Evolutionary conservation across 208 protist genomes (phyloP), one percentile per base, ranked within the genome.

Genomic region (Trichomonas gallinae): DNA sequence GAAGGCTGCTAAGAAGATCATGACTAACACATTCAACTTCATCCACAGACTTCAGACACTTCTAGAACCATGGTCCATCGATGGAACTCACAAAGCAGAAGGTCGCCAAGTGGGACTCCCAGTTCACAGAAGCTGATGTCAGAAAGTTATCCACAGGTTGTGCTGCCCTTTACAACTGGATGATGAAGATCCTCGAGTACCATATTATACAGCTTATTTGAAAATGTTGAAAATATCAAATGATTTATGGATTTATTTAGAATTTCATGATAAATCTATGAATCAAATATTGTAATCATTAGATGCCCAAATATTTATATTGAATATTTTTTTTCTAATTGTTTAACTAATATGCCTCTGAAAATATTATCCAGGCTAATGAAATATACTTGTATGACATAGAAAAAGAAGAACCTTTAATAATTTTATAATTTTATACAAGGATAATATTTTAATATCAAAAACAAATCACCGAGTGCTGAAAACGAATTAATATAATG

Each of bases 1-100:
- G 99, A 98, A 98, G 63, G 98, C 98, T 51, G 98, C 98, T 97
- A 99, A 99, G 98, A 99, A 98, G 96, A 98, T 99, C 98, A 99
- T 99, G 99, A 98, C 98, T 97, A 98, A 99, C 96, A 98, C 99
- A 58, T 98, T 98, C 97, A 97, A 98, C 96, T 99, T 99, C 97
- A 97, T 99, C 38, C 97, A 98, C 23, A 98, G 98, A 85, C 97
- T 99, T 88, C 97, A 98, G 63, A 96, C 44, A 36, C 97, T 97
- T 96, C 96, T 97, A 49, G 96, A 46, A 34, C 3, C 26, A 36
- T 82, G 98, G 99, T 81, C 98, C 99, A 49, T 98, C 98, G 26
- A 99, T 58, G 40, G 13, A 51, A 38, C 26, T 93, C 11, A 48
- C 87, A 34, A 93, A 93, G 45, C 44, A 93, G 45, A 23, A 38